These are phyloP conservation scores for Anethum foeniculum DNA, from an alignment of 140 eudicot genomes.

Conservation along the genomic window DNA sequence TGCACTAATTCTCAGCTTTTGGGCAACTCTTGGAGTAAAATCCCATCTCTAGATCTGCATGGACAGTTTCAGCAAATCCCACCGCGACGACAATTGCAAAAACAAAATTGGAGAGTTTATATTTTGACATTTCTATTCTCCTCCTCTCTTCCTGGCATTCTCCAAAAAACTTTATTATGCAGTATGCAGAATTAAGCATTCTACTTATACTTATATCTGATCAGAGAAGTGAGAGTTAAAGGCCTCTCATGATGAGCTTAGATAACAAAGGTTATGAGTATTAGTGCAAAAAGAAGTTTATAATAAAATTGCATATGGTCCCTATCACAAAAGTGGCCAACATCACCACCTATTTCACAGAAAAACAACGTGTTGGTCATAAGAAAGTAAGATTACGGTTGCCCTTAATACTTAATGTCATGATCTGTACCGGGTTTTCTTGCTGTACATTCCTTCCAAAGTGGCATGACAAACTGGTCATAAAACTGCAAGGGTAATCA, in stretches of 20 bases:
- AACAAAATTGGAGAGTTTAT: background rate
- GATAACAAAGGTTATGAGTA: background rate
- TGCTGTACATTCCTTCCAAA: too few species aligned
- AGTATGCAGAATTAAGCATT: background rate
- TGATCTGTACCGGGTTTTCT: too few species aligned
- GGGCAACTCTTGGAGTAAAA: slow-evolving; percentile 59
- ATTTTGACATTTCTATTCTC: background rate
- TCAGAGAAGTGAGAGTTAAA: background rate
- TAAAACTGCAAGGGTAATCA: too few species aligned
- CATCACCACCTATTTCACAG: too few species aligned
- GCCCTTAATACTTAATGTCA: too few species aligned
- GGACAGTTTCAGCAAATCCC: slow-evolving; percentile 23
- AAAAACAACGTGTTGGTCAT: too few species aligned
- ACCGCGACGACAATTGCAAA: slow-evolving; percentile 17
- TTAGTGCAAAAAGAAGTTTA: background rate
- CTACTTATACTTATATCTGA: background rate
- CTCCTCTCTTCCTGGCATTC: background rate
- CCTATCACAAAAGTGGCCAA: too few species aligned
- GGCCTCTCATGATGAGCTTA: background rate
- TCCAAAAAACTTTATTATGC: background rate
- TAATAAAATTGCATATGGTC: too few species aligned
- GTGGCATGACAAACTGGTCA: too few species aligned
- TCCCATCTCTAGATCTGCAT: slow-evolving; percentile 40
- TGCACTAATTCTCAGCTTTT: slow-evolving; percentile 51
- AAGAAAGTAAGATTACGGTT: too few species aligned